Evolutionary conservation across 371 early-diverging fungal species (phyloP), one percentile per base, ranked within the genome.

Genomic region (Gilbertella persicaria): DNA sequence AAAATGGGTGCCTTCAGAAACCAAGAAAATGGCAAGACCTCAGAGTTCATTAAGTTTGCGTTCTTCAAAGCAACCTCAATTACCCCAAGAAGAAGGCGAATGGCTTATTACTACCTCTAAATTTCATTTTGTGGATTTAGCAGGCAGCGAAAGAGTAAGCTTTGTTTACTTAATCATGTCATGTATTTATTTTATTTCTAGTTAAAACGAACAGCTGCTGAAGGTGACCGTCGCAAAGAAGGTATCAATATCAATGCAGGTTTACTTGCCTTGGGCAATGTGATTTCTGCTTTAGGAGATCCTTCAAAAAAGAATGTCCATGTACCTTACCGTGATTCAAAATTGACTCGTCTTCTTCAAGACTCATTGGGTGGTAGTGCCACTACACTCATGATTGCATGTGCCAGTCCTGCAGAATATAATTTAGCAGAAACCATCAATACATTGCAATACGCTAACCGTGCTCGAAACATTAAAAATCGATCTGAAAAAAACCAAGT

Each of bases 61-160:
- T 13, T 43, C 54, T n/a, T 48, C 57, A 14, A 51, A 13, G 13
- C 13, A 4, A 29, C 39, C 4, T 40, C 55, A 33, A 33, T 12
- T 10, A 24, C 42, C 12, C 55, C 33, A 51, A 8, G 73, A 68
- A n/a, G 77, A 72, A 12, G 67, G 74, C 4, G 75, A 80, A 23
- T 76, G 79, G 69, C 52, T 84, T 14, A 62, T 68, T 12, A 64
- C 90, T 26, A 75, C 76, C 14, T 89, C 92, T 20, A 98, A 97
- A 67, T 93, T 97, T 58, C 93, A 96, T 64, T 99, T 99, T 84
- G 99, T 99, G 13, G 99, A 99, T 81, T 77, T 99, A 60, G 99
- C 99, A 29, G 99, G 99, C 21, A 92, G 93, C 36, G 99, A 99
- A 70, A 84, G 99, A 50, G 80, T 79, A 69, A 45, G 47, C 40